Conservation (phyloP, 495 filamentous ascomycete genomes). For the Coniosporium apollinis region DNA sequence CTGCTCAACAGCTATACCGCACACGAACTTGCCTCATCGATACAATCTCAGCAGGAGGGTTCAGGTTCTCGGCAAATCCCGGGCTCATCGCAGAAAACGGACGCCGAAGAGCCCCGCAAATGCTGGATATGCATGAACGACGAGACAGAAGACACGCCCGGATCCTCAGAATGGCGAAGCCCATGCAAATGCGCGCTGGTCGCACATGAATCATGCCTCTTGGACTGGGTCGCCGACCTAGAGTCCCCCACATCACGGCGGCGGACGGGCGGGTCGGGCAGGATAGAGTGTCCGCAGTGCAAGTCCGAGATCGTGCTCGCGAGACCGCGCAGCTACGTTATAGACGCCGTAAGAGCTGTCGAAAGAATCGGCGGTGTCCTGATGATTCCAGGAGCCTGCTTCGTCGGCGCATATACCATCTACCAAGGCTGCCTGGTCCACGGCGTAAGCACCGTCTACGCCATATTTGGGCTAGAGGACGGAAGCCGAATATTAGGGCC, state of each 20-base stretch:
- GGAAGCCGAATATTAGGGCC: slow-evolving; percentile 31
- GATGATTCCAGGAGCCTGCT: slow-evolving; percentile 35
- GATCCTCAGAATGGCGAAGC: slow-evolving; percentile 57
- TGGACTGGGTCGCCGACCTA: slow-evolving; percentile 77
- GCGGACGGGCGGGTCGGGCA: slow-evolving; percentile 29
- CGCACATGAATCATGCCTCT: slow-evolving; percentile 78
- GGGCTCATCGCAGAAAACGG: slow-evolving; percentile 2
- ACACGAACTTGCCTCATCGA: neutral
- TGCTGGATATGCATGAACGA: slow-evolving; percentile 93
- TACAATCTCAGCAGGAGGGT: neutral
- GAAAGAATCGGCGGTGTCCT: slow-evolving; percentile 36
- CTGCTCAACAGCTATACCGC: slow-evolving; percentile 14
- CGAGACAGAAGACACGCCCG: slow-evolving; percentile 56
- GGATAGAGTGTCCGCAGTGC: slow-evolving; percentile 74
- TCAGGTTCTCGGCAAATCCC: slow-evolving; percentile 2
- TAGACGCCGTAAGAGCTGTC: slow-evolving; percentile 39
- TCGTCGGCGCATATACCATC: slow-evolving; percentile 10
- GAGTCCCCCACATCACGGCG: slow-evolving; percentile 44
- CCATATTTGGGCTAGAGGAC: slow-evolving; percentile 47
- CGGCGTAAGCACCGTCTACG: slow-evolving; percentile 41
- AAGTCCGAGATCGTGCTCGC: slow-evolving; percentile 61
- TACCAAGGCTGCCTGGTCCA: slow-evolving; percentile 38
- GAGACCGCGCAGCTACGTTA: slow-evolving; percentile 49
- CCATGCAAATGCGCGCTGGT: slow-evolving; percentile 80
- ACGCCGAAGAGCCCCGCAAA: slow-evolving; percentile 34